Evolutionary conservation across 1,284 basidiomycete species (phyloP).

Genomic region (Microbotryum silenes-acaulis): DNA sequence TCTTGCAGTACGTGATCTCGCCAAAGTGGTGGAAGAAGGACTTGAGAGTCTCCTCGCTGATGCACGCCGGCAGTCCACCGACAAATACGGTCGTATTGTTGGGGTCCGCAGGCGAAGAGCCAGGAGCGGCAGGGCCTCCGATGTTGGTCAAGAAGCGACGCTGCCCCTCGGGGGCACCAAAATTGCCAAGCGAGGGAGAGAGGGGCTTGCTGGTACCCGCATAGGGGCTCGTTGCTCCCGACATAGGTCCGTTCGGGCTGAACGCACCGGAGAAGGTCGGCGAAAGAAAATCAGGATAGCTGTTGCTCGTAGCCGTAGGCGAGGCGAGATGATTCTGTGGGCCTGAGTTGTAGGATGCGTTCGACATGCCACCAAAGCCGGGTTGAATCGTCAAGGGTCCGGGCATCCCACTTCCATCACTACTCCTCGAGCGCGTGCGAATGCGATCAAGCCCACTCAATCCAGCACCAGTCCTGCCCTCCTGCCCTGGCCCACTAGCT

Average conservation of each 20-base stretch:
- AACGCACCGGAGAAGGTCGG: slow-evolving; percentile 1
- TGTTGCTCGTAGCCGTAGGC: not conserved
- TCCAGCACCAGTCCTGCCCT: not conserved
- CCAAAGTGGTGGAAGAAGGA: slow-evolving; percentile 81
- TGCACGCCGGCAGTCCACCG: slow-evolving; percentile 73
- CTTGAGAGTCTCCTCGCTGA: slow-evolving; percentile 75
- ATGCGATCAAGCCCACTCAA: not conserved
- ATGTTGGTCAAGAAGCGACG: no score
- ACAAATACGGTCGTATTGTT: slow-evolving; percentile 91
- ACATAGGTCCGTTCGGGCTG: no score
- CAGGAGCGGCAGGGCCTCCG: no score
- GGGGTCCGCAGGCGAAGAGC: slow-evolving; percentile 53
- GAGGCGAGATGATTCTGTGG: not conserved
- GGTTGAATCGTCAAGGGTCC: no score
- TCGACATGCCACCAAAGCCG: no score
- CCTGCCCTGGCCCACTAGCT: slow-evolving; percentile 49
- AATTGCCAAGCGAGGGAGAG: no score
- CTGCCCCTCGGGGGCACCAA: no score
- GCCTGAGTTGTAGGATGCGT: slow-evolving; percentile 6
- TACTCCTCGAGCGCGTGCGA: slow-evolving; percentile 14
- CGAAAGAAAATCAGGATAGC: slow-evolving; percentile 2
- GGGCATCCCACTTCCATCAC: slow-evolving; percentile 1
- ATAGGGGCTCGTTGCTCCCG: no score
- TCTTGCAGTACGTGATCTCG: slow-evolving; percentile 90
- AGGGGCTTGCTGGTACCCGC: no score